Conservation (phyloP, 2,329 filamentous ascomycete genomes). For the Ceratocystis papillata region DNA sequence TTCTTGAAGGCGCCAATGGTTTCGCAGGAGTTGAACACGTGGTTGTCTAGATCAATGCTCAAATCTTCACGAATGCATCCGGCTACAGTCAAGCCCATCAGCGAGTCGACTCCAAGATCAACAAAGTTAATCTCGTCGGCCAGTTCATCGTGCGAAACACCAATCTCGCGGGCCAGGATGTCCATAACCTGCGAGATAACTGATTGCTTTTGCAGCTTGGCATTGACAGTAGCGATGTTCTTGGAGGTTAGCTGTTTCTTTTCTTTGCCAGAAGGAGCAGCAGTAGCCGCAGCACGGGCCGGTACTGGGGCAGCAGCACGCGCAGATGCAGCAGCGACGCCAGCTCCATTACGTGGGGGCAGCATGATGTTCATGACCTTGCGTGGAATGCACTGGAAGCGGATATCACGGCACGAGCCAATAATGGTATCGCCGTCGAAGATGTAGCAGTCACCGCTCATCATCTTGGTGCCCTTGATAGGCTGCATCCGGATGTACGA, state of each 20-base stretch:
- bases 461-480: constrained; percentile 40
- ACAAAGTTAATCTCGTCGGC: constrained; percentile 46
- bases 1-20: constrained; percentile 45
- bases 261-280: constrained; percentile 31
- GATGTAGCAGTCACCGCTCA: constrained; percentile 43
- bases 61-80: constrained; percentile 49
- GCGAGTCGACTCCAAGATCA: constrained; percentile 50
- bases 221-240: constrained; percentile 41
- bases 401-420: constrained; percentile 44
- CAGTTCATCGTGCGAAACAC: constrained; percentile 44
- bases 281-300: constrained; percentile 31
- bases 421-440: constrained; percentile 44
- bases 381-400: constrained; percentile 57
- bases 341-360: constrained; percentile 45
- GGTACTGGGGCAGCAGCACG: constrained; percentile 31
- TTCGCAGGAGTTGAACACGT: constrained; percentile 44
- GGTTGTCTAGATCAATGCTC: constrained; percentile 43
- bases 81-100: constrained; percentile 49
- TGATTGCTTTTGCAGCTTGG: constrained; percentile 38
- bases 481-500: constrained; percentile 50
- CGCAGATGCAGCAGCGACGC: constrained; percentile 31
- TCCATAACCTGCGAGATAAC: constrained; percentile 38
- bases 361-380: constrained; percentile 56
- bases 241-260: constrained; percentile 39
- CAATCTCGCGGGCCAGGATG: constrained; percentile 47